Evolutionary conservation across 2,329 filamentous ascomycete genomes (phyloP).

Genomic region (Clarireedia monteithiana): DNA sequence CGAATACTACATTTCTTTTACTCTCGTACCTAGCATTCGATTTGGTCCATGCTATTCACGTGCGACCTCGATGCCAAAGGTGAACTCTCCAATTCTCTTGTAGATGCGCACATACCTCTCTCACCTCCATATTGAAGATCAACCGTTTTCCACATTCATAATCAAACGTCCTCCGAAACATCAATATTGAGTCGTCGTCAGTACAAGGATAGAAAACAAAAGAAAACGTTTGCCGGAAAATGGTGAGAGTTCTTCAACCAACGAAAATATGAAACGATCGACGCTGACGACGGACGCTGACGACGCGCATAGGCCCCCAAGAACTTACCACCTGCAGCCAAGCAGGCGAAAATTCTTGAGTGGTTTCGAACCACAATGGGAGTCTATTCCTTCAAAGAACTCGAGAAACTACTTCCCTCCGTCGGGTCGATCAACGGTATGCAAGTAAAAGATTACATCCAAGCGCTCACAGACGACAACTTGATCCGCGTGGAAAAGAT

Average conservation of each 20-base stretch:
- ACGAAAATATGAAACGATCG: neutral
- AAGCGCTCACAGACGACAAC: constrained; percentile 52
- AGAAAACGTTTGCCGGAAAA: neutral
- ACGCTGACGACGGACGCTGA: neutral
- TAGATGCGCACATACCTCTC: neutral
- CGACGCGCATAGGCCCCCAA: constrained; percentile 39
- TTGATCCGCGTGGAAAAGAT: constrained; percentile 61
- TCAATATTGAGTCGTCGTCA: no score
- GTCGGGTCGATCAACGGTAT: constrained; percentile 57
- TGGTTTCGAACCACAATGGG: constrained; percentile 53
- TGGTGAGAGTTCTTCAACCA: neutral
- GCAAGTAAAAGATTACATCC: constrained; percentile 61
- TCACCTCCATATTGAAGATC: neutral
- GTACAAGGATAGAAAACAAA: no score
- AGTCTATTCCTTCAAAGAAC: constrained; percentile 58
- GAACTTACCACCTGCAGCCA: constrained; percentile 46
- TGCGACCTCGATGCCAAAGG: neutral
- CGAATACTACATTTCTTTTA: neutral
- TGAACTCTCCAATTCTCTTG: neutral
- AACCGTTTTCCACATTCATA: no score
- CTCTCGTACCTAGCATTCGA: no score
- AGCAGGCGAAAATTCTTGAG: constrained; percentile 48
- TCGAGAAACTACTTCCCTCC: constrained; percentile 55
- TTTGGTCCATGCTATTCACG: no score
- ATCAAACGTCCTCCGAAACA: no score